phyloP scores from a whole-genome alignment of 2,329 filamentous ascomycete genomes.

The Aspergillus alliaceus region DNA sequence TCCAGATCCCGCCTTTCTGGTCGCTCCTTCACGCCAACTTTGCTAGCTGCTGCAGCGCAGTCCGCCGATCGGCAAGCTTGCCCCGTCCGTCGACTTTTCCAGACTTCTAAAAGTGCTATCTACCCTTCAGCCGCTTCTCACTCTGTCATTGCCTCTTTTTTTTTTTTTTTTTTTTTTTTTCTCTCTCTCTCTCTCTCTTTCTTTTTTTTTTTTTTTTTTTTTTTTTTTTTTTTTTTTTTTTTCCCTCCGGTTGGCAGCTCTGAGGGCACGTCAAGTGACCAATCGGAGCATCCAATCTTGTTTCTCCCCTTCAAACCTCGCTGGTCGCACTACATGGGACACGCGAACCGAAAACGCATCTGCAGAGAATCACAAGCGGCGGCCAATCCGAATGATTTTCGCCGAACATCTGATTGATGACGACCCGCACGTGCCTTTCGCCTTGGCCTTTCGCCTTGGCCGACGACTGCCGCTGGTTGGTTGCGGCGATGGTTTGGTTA shows the following conservation, averaged over 20 bases:
- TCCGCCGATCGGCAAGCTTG: conserved; percentile 8
- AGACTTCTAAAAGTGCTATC: conserved; percentile 1
- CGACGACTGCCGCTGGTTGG: background rate
- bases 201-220: conserved; percentile 6
- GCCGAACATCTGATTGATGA: background rate
- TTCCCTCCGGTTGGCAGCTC: background rate
- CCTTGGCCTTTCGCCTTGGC: background rate
- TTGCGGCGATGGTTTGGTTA: background rate
- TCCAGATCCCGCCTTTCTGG: background rate
- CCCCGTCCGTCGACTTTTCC: background rate
- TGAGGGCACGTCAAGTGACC: background rate
- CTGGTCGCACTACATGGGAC: background rate
- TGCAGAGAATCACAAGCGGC: background rate
- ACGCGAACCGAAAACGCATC: background rate
- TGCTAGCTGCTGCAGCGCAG: background rate
- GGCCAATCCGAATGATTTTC: background rate
- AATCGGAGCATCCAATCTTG: background rate
- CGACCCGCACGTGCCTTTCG: conserved; percentile 3
- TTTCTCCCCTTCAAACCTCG: background rate
- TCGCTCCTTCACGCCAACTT: background rate
- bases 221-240: conserved; percentile 8
- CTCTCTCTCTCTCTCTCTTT: too few species aligned
- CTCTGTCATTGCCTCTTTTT: conserved; percentile 3
- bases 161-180: conserved; percentile 9
- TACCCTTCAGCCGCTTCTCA: conserved; percentile 1